Base-by-base conservation (phyloP, 805 yeast genomes). In the Wickerhamomyces alni region DNA sequence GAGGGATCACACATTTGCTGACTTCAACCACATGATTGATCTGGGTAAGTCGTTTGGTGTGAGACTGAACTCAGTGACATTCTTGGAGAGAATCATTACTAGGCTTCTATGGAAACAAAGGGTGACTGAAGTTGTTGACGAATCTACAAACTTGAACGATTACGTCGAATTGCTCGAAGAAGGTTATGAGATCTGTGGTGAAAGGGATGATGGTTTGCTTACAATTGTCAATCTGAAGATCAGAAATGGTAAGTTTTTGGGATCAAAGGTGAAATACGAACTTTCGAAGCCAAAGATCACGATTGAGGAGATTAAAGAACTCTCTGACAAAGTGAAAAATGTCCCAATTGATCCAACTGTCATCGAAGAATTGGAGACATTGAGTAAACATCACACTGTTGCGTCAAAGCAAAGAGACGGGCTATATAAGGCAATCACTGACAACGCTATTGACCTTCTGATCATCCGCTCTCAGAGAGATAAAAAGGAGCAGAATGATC, bases 1-100 rank as follows among this genome's bases (percentile, higher is more conserved):
- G 7, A 57, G 54, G 17, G 49, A 42, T 12, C 66, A 63, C 17
- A 30, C 52, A 0, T 38, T 65, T 8, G 66, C 63, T 13, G 83
- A 80, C 19, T 67, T 77, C 36, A 60, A 66, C 28, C 77, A 74
- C 30, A 55, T 82, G 54, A 70, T 80, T 18, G 71, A 67, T 33
- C 56, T 76, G 28, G 91, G 89, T 2, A 65, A 67, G 41, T 68
- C 79, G 3, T 74, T 81, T 51, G 84, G 84, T 4, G 57, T 84
- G 29, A 68, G 65, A 6, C 55, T 83, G 13, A 72, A 76, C 3
- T 70, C 80, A 5, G 54, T 66, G 11, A 67, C 66, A 18, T 40
- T 63, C 16, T 56, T 74, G 35, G 68, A 65, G 35, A 57, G 61
- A 25, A 51, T 71, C 4, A 57, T 66, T 10, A 47, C 59, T 24